Evolutionary conservation across 2,329 filamentous ascomycete species (phyloP).

Genomic region (Arthrobotrys pseudoclavata): DNA sequence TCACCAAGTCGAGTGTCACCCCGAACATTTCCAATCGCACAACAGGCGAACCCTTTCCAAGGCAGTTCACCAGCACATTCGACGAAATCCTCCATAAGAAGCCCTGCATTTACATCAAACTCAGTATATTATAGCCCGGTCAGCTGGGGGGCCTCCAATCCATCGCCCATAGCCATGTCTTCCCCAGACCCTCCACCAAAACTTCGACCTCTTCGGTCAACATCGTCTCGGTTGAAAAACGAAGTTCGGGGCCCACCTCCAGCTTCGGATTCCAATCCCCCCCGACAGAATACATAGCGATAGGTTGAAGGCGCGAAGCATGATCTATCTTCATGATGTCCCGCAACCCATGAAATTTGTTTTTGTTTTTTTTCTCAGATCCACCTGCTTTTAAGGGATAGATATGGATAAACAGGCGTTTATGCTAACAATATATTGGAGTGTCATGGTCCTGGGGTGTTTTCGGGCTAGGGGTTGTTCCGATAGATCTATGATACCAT

Average conservation of each 20-base stretch:
- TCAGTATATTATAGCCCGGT: slow-evolving; percentile 33
- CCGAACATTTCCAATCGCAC: slow-evolving; percentile 37
- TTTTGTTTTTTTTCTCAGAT: neutral
- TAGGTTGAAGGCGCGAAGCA: neutral
- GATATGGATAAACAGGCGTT: slow-evolving; percentile 14
- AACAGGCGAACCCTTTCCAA: slow-evolving; percentile 51
- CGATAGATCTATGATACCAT: slow-evolving; percentile 25
- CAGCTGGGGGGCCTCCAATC: slow-evolving; percentile 36
- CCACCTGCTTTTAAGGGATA: neutral
- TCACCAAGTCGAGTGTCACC: slow-evolving; percentile 55
- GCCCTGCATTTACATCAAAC: slow-evolving; percentile 43
- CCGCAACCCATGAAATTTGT: neutral
- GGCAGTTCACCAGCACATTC: slow-evolving; percentile 44
- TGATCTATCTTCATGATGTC: neutral
- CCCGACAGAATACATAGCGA: neutral
- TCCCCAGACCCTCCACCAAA: slow-evolving; percentile 41
- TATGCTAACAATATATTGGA: neutral
- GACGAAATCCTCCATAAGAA: slow-evolving; percentile 48
- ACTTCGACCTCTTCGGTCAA: slow-evolving; percentile 16
- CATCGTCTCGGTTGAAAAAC: slow-evolving; percentile 46
- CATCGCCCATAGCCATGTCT: slow-evolving; percentile 46
- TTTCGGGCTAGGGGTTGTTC: slow-evolving; percentile 12
- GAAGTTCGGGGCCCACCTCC: slow-evolving; percentile 31
- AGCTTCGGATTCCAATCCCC: slow-evolving; percentile 17
- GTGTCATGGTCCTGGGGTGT: slow-evolving; percentile 19